Evolutionary conservation across 202 grass and related monocot species (phyloP).

Genomic region (Saccharum hybrid): DNA sequence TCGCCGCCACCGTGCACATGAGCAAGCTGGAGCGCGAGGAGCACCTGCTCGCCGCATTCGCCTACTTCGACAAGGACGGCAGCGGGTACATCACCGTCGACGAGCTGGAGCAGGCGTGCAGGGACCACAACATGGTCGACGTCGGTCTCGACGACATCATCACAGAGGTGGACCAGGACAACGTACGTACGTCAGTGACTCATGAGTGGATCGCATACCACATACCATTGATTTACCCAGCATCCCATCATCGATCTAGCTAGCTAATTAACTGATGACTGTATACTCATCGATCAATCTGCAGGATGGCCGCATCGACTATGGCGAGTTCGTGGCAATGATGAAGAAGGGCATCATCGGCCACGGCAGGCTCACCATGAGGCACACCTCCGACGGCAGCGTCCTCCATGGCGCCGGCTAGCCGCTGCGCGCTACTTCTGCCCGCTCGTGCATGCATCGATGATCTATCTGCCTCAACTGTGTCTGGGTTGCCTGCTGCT

Average conservation of each 20-base stretch:
- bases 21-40: conserved; percentile 91
- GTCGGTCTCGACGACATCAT: conserved; percentile 70
- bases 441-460: no score
- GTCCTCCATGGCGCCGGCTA: conserved; percentile 41
- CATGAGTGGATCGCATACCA: no score
- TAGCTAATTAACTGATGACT: no score
- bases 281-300: no score
- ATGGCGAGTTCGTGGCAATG: conserved; percentile 82
- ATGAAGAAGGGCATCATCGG: conserved; percentile 72
- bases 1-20: conserved; percentile 82
- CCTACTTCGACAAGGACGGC: conserved; percentile 81
- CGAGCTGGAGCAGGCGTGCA: conserved; percentile 77
- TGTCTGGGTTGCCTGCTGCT: no score
- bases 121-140: conserved; percentile 61
- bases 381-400: conserved; percentile 47
- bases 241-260: no score
- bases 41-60: conserved; percentile 74
- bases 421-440: no score
- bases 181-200: background rate
- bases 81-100: conserved; percentile 86
- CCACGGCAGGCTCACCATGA: conserved; percentile 52
- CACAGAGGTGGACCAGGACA: conserved; percentile 74
- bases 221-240: no score
- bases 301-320: conserved; percentile 86
- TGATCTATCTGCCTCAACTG: no score